Evolutionary conservation across 208 protist species (phyloP).

Genomic region (Leishmania martiniquensis): DNA sequence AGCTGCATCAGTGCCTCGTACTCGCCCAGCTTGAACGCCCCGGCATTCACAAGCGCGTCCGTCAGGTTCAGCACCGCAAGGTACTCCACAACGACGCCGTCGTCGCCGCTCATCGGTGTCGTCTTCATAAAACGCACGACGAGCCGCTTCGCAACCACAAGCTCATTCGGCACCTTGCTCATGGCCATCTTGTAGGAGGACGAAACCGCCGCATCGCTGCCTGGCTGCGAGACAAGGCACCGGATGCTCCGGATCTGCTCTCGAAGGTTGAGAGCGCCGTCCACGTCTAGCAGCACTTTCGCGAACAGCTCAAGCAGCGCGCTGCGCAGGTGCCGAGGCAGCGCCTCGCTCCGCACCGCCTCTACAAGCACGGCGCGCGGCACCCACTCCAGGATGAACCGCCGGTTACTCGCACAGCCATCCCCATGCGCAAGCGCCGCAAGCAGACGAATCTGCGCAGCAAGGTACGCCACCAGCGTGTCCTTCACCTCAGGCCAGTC

Average conservation of each 20-base stretch:
- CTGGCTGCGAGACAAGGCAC: slow-evolving; percentile 22
- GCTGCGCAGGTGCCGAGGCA: slow-evolving; percentile 38
- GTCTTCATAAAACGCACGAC: slow-evolving; percentile 30
- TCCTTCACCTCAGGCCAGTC: slow-evolving; percentile 45
- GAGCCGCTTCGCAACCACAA: slow-evolving; percentile 28
- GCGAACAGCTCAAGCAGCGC: slow-evolving; percentile 46
- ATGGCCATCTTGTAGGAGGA: slow-evolving; percentile 18
- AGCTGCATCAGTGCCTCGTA: slow-evolving; percentile 31
- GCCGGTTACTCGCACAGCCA: slow-evolving; percentile 7
- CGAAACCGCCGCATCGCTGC: not conserved
- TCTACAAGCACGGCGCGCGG: slow-evolving; percentile 34
- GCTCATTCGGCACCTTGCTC: slow-evolving; percentile 16
- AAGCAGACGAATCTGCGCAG: slow-evolving; percentile 38
- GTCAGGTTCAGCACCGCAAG: slow-evolving; percentile 37
- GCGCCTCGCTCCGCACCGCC: slow-evolving; percentile 21
- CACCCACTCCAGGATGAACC: slow-evolving; percentile 38
- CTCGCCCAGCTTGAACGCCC: slow-evolving; percentile 38
- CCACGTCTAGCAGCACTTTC: slow-evolving; percentile 30
- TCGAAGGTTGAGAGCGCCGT: slow-evolving; percentile 21
- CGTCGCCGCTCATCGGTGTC: slow-evolving; percentile 31
- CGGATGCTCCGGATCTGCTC: slow-evolving; percentile 41
- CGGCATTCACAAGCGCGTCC: slow-evolving; percentile 40
- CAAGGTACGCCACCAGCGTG: slow-evolving; percentile 39
- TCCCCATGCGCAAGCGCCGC: slow-evolving; percentile 37
- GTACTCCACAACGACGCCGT: slow-evolving; percentile 31